Evolutionary conservation across 2,329 filamentous ascomycete species (phyloP).

Genomic region (Pseudogymnoascus sp.): DNA sequence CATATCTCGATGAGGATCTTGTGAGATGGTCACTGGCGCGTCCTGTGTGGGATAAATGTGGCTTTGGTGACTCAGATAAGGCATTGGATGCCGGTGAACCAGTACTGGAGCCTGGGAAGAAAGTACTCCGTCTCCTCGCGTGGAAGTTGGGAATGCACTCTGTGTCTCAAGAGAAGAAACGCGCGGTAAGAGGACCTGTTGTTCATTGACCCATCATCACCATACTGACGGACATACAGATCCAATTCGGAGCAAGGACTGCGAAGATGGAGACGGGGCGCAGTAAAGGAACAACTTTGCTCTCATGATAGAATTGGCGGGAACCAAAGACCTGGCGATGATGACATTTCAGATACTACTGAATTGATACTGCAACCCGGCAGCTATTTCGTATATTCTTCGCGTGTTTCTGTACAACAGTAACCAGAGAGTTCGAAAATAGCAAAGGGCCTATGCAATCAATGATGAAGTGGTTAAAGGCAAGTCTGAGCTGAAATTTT

Average conservation of each 20-base stretch:
- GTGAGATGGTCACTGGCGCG: conserved; percentile 69
- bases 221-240: conserved; percentile 36
- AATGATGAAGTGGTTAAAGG: conserved; percentile 41
- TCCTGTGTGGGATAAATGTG: conserved; percentile 79
- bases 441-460: conserved; percentile 12
- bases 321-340: conserved; percentile 38
- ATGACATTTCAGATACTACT: conserved; percentile 70
- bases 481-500: conserved; percentile 51
- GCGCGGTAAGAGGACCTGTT: conserved; percentile 54
- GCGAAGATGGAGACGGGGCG: conserved; percentile 71
- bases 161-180: conserved; percentile 82
- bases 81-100: conserved; percentile 20
- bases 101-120: conserved; percentile 68
- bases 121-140: conserved; percentile 68
- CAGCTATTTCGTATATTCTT: conserved; percentile 19
- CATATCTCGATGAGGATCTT: conserved; percentile 80
- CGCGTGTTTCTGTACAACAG: conserved; percentile 41
- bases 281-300: conserved; percentile 58
- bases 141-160: conserved; percentile 60
- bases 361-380: conserved; percentile 38
- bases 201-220: neutral
- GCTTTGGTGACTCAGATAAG: conserved; percentile 53
- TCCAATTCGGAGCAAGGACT: conserved; percentile 74
- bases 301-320: conserved; percentile 32
- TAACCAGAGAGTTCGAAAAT: conserved; percentile 24